Conservation (phyloP, 441 rosid species). For the Syzygium malaccense region DNA sequence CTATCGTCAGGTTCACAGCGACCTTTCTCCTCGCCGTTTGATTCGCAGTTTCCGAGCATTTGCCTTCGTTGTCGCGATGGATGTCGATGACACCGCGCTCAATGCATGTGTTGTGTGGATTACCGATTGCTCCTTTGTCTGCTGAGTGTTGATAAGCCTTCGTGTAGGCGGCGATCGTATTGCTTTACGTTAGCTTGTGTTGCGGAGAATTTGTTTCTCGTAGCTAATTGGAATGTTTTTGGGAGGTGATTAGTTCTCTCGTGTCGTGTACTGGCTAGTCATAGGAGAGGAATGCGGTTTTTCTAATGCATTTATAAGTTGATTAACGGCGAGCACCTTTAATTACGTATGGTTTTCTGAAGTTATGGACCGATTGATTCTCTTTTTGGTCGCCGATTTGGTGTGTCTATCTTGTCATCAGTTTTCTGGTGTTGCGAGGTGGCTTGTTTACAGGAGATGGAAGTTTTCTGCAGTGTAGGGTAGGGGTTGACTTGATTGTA, state of each 20-base stretch:
- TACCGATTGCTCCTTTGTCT: neutral
- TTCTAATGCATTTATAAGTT: neutral
- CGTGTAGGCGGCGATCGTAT: neutral
- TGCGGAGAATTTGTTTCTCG: neutral
- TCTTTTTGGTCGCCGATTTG: neutral
- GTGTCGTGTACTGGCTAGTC: neutral
- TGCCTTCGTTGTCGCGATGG: neutral
- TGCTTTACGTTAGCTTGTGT: neutral
- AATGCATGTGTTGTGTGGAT: neutral
- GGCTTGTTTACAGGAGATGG: neutral
- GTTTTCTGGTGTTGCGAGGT: neutral
- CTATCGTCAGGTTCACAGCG: constrained; percentile 80
- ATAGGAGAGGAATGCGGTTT: neutral
- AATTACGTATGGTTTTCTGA: neutral
- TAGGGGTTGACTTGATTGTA: neutral
- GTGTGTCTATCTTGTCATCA: neutral
- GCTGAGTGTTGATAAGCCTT: neutral
- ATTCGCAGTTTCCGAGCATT: neutral
- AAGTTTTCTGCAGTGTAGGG: neutral
- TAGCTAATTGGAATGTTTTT: neutral
- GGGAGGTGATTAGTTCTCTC: neutral
- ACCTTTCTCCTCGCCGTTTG: neutral
- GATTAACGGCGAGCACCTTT: accelerated
- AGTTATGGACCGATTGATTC: neutral
- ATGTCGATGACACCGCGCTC: neutral